Evolutionary conservation across 352 stramenopile species (phyloP).

Genomic region (Phytopythium aichiense): DNA sequence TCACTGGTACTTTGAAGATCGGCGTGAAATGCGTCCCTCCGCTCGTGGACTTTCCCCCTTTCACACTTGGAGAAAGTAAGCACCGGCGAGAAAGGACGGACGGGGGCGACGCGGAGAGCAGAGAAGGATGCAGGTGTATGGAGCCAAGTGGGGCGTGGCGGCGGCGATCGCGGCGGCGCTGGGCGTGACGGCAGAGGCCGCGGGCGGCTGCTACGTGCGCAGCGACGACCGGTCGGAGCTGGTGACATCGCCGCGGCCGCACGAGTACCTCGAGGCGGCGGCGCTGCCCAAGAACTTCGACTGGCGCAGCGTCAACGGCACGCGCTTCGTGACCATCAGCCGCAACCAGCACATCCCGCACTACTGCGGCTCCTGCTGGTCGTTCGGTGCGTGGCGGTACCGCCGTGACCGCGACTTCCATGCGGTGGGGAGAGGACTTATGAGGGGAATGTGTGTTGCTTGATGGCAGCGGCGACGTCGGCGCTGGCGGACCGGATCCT

Average conservation of each 20-base stretch:
- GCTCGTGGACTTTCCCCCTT: slow-evolving; percentile 8
- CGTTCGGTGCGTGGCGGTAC: slow-evolving; percentile 47
- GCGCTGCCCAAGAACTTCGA: slow-evolving; percentile 92
- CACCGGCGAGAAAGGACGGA: slow-evolving; percentile 9
- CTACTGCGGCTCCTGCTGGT: slow-evolving; percentile 90
- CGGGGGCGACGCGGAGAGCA: no score
- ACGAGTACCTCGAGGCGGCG: slow-evolving; percentile 55
- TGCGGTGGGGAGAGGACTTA: background rate
- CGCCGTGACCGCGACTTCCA: no score
- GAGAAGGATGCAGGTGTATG: slow-evolving; percentile 12
- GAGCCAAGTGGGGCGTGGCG: slow-evolving; percentile 1
- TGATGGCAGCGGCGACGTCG: slow-evolving; percentile 64
- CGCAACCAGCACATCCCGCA: slow-evolving; percentile 85
- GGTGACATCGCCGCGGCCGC: slow-evolving; percentile 55
- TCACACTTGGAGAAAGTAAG: slow-evolving; percentile 9
- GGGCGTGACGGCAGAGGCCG: slow-evolving; percentile 4
- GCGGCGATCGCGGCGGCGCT: slow-evolving; percentile 4
- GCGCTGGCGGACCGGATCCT: slow-evolving; percentile 83
- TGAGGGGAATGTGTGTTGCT: slow-evolving; percentile 1
- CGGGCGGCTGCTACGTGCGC: slow-evolving; percentile 66
- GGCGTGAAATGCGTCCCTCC: background rate
- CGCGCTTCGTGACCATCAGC: slow-evolving; percentile 77
- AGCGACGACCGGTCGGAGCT: slow-evolving; percentile 61
- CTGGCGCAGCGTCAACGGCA: slow-evolving; percentile 88
- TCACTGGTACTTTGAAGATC: background rate